Evolutionary conservation across 2,329 filamentous ascomycete species (phyloP).

Genomic region (Colletotrichum scovillei): DNA sequence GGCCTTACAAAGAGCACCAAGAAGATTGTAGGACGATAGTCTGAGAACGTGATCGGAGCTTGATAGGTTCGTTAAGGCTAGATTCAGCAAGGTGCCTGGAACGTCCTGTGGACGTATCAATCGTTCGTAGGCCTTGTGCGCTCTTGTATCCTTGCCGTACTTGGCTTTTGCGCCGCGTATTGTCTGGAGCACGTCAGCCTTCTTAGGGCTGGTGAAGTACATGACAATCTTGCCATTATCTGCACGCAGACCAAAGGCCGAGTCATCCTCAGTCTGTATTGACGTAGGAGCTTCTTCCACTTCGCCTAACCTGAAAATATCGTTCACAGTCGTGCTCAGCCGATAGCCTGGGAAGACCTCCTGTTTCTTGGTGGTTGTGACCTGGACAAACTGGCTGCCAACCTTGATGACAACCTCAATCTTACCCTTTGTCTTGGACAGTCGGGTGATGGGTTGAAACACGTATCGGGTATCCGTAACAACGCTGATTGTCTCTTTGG

Average conservation of each 20-base stretch:
- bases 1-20: conserved; percentile 73
- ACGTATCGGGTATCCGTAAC: conserved; percentile 74
- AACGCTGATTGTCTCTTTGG: conserved; percentile 77
- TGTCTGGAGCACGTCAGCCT: conserved; percentile 71
- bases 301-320: conserved; percentile 76
- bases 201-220: conserved; percentile 77
- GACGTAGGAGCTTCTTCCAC: conserved; percentile 75
- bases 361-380: conserved; percentile 76
- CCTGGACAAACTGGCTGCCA: conserved; percentile 76
- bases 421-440: conserved; percentile 77
- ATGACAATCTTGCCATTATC: conserved; percentile 78
- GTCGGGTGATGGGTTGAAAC: conserved; percentile 72
- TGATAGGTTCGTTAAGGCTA: conserved; percentile 74
- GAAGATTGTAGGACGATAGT: conserved; percentile 74
- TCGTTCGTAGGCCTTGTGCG: conserved; percentile 71
- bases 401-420: conserved; percentile 77
- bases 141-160: conserved; percentile 71
- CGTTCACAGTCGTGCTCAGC: conserved; percentile 73
- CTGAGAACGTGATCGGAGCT: conserved; percentile 70
- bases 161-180: conserved; percentile 73
- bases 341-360: conserved; percentile 73
- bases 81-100: conserved; percentile 75
- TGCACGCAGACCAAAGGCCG: conserved; percentile 73
- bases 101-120: conserved; percentile 78
- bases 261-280: conserved; percentile 74